Percentiles rank a stretch among this genome's conserved stretches.
Conservation (phyloP, 805 yeast species). For the Yarrowia bubula region DNA sequence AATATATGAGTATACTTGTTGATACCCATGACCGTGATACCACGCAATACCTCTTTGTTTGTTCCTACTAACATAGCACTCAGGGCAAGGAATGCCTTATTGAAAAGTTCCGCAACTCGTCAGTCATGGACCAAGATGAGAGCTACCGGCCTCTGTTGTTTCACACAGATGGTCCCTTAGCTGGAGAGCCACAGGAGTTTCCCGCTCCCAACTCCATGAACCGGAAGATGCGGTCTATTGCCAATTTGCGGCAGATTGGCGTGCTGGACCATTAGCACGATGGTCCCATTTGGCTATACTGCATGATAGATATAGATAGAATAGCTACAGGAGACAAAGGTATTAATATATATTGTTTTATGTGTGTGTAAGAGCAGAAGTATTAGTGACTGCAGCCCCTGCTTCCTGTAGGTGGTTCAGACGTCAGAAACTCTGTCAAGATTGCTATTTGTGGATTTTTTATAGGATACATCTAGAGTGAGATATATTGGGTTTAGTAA, state of each 20-base stretch:
- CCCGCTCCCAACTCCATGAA: constrained; percentile 42
- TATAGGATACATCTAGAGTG: no score
- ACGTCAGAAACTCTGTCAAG: no score
- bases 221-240: constrained; percentile 40
- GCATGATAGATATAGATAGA: not conserved
- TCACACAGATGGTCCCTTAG: constrained; percentile 44
- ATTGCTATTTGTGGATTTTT: no score
- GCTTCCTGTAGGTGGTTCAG: no score
- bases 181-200: constrained; percentile 47
- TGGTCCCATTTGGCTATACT: no score
- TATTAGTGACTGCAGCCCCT: no score
- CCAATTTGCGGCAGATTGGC: constrained; percentile 39
- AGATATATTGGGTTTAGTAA: no score
- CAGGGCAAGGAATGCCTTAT: constrained; percentile 49
- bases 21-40: not conserved
- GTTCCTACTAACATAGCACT: constrained; percentile 28
- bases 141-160: constrained; percentile 51
- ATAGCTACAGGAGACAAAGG: not conserved
- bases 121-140: constrained; percentile 46
- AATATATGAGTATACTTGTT: constrained; percentile 39
- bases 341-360: no score
- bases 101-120: constrained; percentile 50
- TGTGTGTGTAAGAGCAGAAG: no score
- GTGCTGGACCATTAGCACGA: not conserved
- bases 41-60: not conserved